Conservation (phyloP, 2,329 filamentous ascomycete genomes). For the Alternaria viburni region DNA sequence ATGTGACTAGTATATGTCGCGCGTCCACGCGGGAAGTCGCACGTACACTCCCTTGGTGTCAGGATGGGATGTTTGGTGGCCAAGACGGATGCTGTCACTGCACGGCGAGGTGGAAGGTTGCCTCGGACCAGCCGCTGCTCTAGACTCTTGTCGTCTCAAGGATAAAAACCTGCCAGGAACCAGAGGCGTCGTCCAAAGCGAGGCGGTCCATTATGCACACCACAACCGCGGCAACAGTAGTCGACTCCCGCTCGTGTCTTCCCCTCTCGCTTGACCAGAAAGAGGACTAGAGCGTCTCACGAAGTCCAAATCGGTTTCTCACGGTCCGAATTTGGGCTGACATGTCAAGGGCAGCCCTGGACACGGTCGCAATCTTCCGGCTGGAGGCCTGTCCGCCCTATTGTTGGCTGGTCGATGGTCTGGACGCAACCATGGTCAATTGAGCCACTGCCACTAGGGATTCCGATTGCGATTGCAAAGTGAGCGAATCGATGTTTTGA, state of each 20-base stretch:
- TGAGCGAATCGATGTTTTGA: constrained; percentile 1
- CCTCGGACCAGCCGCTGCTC: constrained; percentile 2
- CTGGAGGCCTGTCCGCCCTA: neutral
- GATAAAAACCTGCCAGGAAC: constrained; percentile 8
- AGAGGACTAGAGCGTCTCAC: constrained; percentile 8
- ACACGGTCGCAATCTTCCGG: constrained; percentile 1
- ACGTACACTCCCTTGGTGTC: neutral
- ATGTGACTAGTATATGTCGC: neutral
- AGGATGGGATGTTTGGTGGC: neutral
- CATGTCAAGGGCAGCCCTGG: neutral
- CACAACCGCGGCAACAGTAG: neutral
- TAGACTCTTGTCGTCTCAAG: constrained; percentile 4
- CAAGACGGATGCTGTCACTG: constrained; percentile 4
- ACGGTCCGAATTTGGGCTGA: constrained; percentile 12
- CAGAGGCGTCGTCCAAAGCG: neutral
- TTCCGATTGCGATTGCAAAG: neutral
- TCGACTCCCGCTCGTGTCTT: neutral
- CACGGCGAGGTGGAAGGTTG: constrained; percentile 2
- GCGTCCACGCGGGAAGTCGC: constrained; percentile 1
- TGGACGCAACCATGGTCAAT: neutral
- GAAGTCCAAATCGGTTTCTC: neutral
- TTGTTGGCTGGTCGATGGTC: neutral
- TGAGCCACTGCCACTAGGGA: neutral
- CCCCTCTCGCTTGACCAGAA: constrained; percentile 2
- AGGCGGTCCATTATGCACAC: constrained; percentile 1